Evolutionary conservation across 1,284 basidiomycete genomes (phyloP), one percentile per base, ranked within the genome.

Genomic region (Cystobasidium sp.): DNA sequence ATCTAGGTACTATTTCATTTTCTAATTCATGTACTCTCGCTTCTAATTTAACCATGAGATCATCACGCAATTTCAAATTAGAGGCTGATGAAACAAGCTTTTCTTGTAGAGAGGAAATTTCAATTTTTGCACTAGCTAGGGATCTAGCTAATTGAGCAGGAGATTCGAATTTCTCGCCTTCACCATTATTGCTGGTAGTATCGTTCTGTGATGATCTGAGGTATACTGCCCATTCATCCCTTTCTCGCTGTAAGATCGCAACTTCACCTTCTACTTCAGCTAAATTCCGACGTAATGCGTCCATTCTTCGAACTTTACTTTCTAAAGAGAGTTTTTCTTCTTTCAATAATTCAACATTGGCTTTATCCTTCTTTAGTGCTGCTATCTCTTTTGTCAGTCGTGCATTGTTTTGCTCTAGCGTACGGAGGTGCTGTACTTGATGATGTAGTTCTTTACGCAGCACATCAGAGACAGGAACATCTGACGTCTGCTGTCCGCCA

Each of bases 281-380:
- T 0, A 89, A 85, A 77, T 85, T 84, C 76, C 87, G 86, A 16
- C 89, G 84, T 69, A 91, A 80, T 47, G 86, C 85, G 9, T 90
- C 89, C 47, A 87, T 81, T 1, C 83, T 83, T 14, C 79, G 80
- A 6, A 89, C 80, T 78, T 87, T 89, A 20, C 83, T 81, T 79
- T 91, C 88, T 53, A 92, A 81, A 0, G 86, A 84, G 14, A 88
- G 84, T 77, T 91, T 91, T 82, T 92, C 89, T 80, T 92, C 91
- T 63, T 86, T 85, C 55, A 93, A 80, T 0, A 92, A 87, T 76
- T 91, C 90, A 7, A 90, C 82, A 77, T 87, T 88, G 1, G 85
- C 82, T 51, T 88, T 84, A 5, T 86, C 84, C 69, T 87, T 87
- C 62, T 87, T 84, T 31, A 90, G 83, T 5, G 84, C 78, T 9